Evolutionary conservation across 345 rosid species (phyloP), one percentile per base, ranked within the genome.

Genomic region (Eucalyptus tenuipes): DNA sequence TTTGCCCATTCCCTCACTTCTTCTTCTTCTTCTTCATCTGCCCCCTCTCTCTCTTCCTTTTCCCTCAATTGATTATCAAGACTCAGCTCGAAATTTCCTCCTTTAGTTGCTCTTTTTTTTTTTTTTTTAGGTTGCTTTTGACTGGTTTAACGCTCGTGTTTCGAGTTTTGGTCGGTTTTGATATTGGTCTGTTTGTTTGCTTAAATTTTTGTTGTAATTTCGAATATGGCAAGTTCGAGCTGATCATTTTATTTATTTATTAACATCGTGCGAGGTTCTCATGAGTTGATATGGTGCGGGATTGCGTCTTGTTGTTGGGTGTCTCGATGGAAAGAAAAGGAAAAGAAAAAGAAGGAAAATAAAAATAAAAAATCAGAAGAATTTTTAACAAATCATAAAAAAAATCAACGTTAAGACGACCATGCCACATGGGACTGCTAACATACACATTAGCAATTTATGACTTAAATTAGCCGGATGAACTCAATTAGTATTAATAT

Each of bases 381-480:
- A 24, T 55, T 55, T 24, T 55, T 24, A 1, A 55, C 12, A 55
- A 22, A 25, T 22, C 29, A 55, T 22, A 18, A 52, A 4, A 52
- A 52, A 52, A 52, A 52, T 52, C 24, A 18, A 52, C 0, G 0
- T 50, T 1, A 0, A 0, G 4, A 50, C 3, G 2, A 7, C 2
- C 3, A 55, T 55, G 1, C 0, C 61, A 24, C 12, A 2, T 24
- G 3, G 1, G 13, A 55, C 1, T 10, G 5, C 3, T 5, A 4
- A 25, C 3, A 55, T 55, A 29, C 0, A 24, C 13, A 9, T 55
- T 10, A 22, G 0, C 29, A 55, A 55, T 55, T 55, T 55, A 22
- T 22, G 13, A 22, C 3, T 29, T 55, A 55, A 55, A 55, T 55
- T 55, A 25, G 0, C 0, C 1, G 2, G 29, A 55, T 55, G 13